Evolutionary conservation across 2,329 filamentous ascomycete species (phyloP), one percentile per base, ranked within the genome.

Genomic region (Lecanicillium sp.): DNA sequence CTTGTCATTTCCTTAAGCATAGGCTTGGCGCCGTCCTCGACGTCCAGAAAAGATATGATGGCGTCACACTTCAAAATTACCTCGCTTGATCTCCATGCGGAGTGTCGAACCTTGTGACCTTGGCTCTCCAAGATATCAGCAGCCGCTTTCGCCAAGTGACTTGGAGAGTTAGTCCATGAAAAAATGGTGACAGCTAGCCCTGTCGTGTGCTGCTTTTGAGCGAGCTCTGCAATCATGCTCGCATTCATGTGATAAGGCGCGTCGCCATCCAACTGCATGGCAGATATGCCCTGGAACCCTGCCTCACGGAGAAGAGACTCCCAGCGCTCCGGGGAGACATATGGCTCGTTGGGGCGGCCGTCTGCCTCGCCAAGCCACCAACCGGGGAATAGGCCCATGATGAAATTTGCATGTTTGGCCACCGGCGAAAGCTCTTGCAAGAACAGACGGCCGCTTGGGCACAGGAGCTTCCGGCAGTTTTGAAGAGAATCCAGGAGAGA

Each of bases 291-390:
- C 1, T 33, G 29, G 34, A 60, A 60, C 0, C 56, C 55, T 2
- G 53, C 49, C 1, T 30, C 27, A 9, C 42, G 44, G 3, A 62
- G 42, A 6, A 58, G 50, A 2, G 17, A 5, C 2, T 53, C 42
- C 60, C 58, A 62, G 5, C 45, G 15, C 1, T 50, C 43, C 0
- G 42, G 25, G 0, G 43, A 29, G 10, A 59, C 40, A n/a, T 47
- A 54, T 3, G 59, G 57, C 35, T 51, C 48, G 2, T 49, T 40
- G 1, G 32, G 4, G 3, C 58, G 50, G 3, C 39, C 44, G 12
- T 61, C 55, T 1, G 48, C 45, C 5, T 40, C 44, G 2, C 59
- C 59, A 1, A 57, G 44, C 61, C 61, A 64, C 61, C 62, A 65
- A 3, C 52, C 55, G 0, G 52, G 42, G 4, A 58, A 44, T 0